Evolutionary conservation across 2,329 filamentous ascomycete genomes (phyloP).

Genomic region (Phaeosphaeriaceae sp.): DNA sequence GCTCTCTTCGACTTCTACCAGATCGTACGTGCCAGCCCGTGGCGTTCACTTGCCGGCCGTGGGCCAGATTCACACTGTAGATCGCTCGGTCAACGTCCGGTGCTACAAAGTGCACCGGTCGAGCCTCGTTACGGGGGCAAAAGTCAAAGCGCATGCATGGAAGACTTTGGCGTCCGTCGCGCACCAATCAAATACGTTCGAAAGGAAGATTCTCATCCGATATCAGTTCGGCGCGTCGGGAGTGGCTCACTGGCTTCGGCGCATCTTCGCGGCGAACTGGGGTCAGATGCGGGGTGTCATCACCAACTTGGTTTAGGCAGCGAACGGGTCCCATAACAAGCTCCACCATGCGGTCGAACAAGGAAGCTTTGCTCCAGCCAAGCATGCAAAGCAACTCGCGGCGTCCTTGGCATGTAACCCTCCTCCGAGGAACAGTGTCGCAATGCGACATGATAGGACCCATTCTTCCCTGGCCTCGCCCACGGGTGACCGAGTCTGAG

Average conservation of each 20-base stretch:
- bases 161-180: background rate
- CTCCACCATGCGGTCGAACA: slow-evolving; percentile 16
- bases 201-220: background rate
- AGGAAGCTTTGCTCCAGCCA: slow-evolving; percentile 27
- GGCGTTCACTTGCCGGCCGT: background rate
- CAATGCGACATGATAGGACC: background rate
- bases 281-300: slow-evolving; percentile 12
- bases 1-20: background rate
- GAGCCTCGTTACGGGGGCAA: background rate
- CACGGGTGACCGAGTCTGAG: background rate
- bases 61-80: background rate
- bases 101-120: background rate
- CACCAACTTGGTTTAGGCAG: background rate
- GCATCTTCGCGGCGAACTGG: background rate
- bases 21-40: background rate
- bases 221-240: background rate
- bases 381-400: slow-evolving; percentile 18
- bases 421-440: background rate
- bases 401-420: slow-evolving; percentile 24
- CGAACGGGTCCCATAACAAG: slow-evolving; percentile 13
- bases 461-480: background rate
- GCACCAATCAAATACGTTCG: background rate
- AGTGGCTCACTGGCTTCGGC: background rate
- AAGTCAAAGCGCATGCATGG: background rate
- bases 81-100: background rate